Evolutionary conservation across 2,329 filamentous ascomycete species (phyloP), one percentile per base, ranked within the genome.

Genomic region (Madurella fahalii): DNA sequence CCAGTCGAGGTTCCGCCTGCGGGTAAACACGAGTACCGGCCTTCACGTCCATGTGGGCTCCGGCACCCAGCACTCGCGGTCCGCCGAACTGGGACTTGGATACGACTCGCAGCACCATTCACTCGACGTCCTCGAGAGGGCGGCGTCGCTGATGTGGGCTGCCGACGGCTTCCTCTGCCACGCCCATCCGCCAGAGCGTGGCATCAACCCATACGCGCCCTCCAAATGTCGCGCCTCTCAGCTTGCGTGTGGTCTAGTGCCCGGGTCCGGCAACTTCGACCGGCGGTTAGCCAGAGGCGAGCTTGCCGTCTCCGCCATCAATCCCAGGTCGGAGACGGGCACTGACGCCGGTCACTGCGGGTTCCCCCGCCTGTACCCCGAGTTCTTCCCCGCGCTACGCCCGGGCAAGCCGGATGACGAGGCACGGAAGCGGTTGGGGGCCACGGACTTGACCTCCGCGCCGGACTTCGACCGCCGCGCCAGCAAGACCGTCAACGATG

Each of bases 191-290:
- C 51, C 57, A 1, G 58, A 62, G 53, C 58, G 60, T 9, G 48
- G 8, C 37, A 43, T 43, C 32, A 50, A 52, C 11, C 62, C 61
- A 1, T 53, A 68, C 5, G 45, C 55, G 1, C 59, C 64, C 40
- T 43, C 71, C 5, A 43, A 69, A 17, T 51, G 61, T 11, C 61
- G 58, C 40, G 56, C 63, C 5, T 66, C 65, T 1, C 56, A 59
- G 0, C 60, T 67, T 7, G 53, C 55, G 2, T 61, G 63, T n/a
- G 50, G 64, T 2, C 60, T 47, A 2, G 11, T 40, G 2, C 18
- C 17, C 31, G 12, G n/a, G 40, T 17, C 49, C 40, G 1, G 12
- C 8, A 9, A 40, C 20, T 5, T 5, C 1, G 4, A 17, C 7
- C 5, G 2, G 25, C 25, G 25, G 25, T 25, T 25, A 25, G 4